phyloP scores from a whole-genome alignment of 2,329 filamentous ascomycete genomes.

The Periconia digitata region DNA sequence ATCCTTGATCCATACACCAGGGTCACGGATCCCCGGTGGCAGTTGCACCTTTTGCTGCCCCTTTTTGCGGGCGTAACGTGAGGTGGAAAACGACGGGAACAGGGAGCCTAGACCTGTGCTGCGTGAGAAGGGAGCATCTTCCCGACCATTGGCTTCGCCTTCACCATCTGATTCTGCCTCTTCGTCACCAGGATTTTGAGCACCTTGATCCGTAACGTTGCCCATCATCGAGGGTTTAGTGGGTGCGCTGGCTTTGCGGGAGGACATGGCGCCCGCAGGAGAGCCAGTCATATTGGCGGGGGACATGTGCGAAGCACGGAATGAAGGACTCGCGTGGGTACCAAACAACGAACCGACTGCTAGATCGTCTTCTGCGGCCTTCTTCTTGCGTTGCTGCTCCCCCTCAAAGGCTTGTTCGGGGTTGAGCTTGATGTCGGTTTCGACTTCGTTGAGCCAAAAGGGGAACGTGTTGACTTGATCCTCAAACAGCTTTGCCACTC shows the following conservation, averaged over 20 bases:
- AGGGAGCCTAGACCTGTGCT: slow-evolving; percentile 66
- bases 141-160: slow-evolving; percentile 34
- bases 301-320: slow-evolving; percentile 61
- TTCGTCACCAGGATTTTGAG: slow-evolving; percentile 44
- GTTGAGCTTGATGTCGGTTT: slow-evolving; percentile 91
- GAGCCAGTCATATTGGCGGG: slow-evolving; percentile 58
- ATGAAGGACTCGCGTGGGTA: slow-evolving; percentile 45
- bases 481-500: slow-evolving; percentile 87
- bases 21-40: slow-evolving; percentile 86
- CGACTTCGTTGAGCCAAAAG: slow-evolving; percentile 91
- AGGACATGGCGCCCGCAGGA: slow-evolving; percentile 46
- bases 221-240: slow-evolving; percentile 18
- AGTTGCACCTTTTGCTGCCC: slow-evolving; percentile 56
- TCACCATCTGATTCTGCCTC: slow-evolving; percentile 52
- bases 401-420: slow-evolving; percentile 88
- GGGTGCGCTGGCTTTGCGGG: slow-evolving; percentile 20
- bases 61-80: slow-evolving; percentile 60
- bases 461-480: slow-evolving; percentile 93
- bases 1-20: slow-evolving; percentile 90
- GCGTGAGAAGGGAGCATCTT: slow-evolving; percentile 47
- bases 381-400: slow-evolving; percentile 81
- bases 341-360: slow-evolving; percentile 87
- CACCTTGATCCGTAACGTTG: slow-evolving; percentile 14
- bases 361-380: slow-evolving; percentile 81
- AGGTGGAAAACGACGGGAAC: slow-evolving; percentile 80